Conservation (phyloP, 495 filamentous ascomycete genomes). For the Trypethelium eluteriae region DNA sequence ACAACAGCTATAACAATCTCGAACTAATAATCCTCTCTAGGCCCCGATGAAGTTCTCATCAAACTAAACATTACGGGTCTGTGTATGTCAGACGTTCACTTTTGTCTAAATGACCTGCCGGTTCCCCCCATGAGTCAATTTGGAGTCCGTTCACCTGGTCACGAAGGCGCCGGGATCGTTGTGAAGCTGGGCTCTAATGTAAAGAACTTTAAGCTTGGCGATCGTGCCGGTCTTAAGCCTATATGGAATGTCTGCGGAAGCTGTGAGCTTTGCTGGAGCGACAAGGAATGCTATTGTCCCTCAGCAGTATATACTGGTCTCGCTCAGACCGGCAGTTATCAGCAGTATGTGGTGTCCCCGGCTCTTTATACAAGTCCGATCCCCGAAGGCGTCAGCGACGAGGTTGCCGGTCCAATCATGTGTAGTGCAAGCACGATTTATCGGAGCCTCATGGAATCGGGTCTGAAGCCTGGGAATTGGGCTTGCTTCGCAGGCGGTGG, state of each 20-base stretch:
- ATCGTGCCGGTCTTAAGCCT: slow-evolving; percentile 54
- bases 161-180: slow-evolving; percentile 51
- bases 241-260: slow-evolving; percentile 45
- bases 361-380: slow-evolving; percentile 40
- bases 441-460: slow-evolving; percentile 35
- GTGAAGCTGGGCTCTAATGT: slow-evolving; percentile 47
- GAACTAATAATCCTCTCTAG: slow-evolving; percentile 16
- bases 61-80: slow-evolving; percentile 37
- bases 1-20: background rate
- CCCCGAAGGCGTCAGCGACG: slow-evolving; percentile 39
- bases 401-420: slow-evolving; percentile 43
- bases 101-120: slow-evolving; percentile 36
- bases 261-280: slow-evolving; percentile 43
- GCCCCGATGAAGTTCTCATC: slow-evolving; percentile 36
- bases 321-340: slow-evolving; percentile 32
- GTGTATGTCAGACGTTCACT: slow-evolving; percentile 38
- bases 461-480: slow-evolving; percentile 38
- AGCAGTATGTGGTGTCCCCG: slow-evolving; percentile 37
- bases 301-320: slow-evolving; percentile 34
- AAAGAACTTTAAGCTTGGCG: slow-evolving; percentile 49
- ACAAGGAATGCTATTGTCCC: slow-evolving; percentile 31
- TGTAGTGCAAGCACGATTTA: slow-evolving; percentile 41
- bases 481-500: slow-evolving; percentile 41
- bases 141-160: slow-evolving; percentile 44
- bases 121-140: slow-evolving; percentile 43